These are phyloP conservation scores for Balamuthia mandrillaris DNA, from an alignment of 208 protist species.

Conservation along the genomic window DNA sequence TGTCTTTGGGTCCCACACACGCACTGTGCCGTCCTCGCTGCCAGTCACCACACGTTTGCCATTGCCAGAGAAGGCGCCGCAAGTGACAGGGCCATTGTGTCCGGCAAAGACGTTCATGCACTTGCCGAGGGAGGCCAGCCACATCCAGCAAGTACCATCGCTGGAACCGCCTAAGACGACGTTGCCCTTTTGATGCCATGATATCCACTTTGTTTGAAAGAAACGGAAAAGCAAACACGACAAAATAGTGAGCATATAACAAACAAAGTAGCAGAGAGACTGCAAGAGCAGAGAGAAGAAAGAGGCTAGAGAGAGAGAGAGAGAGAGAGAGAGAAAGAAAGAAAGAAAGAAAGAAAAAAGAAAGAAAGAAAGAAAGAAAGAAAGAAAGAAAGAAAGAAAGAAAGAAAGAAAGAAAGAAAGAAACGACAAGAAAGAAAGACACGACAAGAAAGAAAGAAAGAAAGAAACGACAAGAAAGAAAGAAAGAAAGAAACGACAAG, in stretches of 20 bases:
- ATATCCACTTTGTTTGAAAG: conserved; percentile 49
- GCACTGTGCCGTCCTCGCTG: conserved; percentile 82
- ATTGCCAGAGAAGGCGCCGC: conserved; percentile 79
- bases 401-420: neutral
- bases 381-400: neutral
- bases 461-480: neutral
- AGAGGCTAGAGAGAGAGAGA: too few species aligned
- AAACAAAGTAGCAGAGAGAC: neutral
- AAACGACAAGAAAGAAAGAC: too few species aligned
- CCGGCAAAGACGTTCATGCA: conserved; percentile 87
- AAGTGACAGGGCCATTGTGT: conserved; percentile 80
- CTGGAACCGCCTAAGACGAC: conserved; percentile 82
- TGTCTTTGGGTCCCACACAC: conserved; percentile 86
- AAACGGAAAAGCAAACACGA: neutral
- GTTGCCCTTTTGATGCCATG: conserved; percentile 88
- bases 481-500: neutral
- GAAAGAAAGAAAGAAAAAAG: neutral
- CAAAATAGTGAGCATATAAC: neutral
- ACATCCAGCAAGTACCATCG: conserved; percentile 89
- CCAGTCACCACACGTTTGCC: conserved; percentile 84
- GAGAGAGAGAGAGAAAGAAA: neutral
- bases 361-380: too few species aligned
- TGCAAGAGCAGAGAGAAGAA: too few species aligned
- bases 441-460: too few species aligned
- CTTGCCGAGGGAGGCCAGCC: conserved; percentile 80